Percentiles rank a stretch among this genome's conserved stretches.
Evolutionary conservation across 495 filamentous ascomycete genomes (phyloP).

Genomic region (Saxispiralis lemnorum): DNA sequence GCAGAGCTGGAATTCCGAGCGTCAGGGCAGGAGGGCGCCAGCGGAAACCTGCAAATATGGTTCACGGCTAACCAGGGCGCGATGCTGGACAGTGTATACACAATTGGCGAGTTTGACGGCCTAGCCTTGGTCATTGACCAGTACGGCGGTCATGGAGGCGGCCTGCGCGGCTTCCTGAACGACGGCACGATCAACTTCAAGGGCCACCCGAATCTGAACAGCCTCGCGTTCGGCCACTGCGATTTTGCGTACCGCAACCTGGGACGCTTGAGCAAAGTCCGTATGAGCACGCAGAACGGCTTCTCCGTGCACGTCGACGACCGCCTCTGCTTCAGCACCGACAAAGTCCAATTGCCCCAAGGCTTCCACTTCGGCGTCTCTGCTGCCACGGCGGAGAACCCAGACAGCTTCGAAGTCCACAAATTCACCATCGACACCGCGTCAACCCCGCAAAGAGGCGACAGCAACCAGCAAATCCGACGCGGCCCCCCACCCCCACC

Average conservation of each 20-base stretch:
- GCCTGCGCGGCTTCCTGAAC: constrained; percentile 81
- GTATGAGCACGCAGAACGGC: constrained; percentile 46
- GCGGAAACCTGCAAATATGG: constrained; percentile 89
- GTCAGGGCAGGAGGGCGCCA: constrained; percentile 65
- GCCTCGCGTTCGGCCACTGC: constrained; percentile 84
- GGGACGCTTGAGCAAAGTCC: constrained; percentile 60
- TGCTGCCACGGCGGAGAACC: constrained; percentile 72
- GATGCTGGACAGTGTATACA: constrained; percentile 64
- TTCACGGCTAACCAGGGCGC: constrained; percentile 55
- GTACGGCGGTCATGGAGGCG: constrained; percentile 55
- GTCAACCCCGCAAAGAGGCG: background rate
- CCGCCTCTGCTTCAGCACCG: constrained; percentile 64
- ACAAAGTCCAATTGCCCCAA: constrained; percentile 57
- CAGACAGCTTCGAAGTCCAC: constrained; percentile 87
- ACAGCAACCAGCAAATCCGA: background rate
- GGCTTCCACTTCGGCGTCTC: constrained; percentile 78
- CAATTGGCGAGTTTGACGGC: constrained; percentile 65
- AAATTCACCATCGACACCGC: constrained; percentile 48
- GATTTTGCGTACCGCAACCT: constrained; percentile 81
- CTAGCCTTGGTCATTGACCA: constrained; percentile 74
- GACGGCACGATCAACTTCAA: constrained; percentile 74
- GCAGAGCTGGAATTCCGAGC: constrained; percentile 75
- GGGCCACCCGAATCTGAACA: constrained; percentile 59
- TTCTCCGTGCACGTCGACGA: constrained; percentile 70
- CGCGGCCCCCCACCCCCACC: constrained; percentile 14